These are phyloP conservation scores for Aureobasidium sp. DNA, from an alignment of 2,329 filamentous ascomycete genomes.

Conservation along the genomic window DNA sequence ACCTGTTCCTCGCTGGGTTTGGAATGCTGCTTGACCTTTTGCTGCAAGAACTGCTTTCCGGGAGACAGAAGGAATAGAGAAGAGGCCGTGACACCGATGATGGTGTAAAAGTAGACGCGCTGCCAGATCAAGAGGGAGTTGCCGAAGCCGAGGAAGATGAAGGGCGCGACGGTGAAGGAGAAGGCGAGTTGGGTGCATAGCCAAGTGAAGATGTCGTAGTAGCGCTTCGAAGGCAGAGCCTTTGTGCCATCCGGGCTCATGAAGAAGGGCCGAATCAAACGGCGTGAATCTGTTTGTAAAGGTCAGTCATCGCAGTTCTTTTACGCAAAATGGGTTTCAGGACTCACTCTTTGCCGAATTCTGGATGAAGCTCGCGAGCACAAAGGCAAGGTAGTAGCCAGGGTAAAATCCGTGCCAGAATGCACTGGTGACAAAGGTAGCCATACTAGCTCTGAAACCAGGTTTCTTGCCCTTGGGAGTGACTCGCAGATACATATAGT, in stretches of 20 bases:
- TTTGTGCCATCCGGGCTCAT: slow-evolving; percentile 66
- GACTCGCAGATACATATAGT: slow-evolving; percentile 92
- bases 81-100: slow-evolving; percentile 58
- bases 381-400: slow-evolving; percentile 87
- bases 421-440: slow-evolving; percentile 88
- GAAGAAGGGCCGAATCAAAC: slow-evolving; percentile 88
- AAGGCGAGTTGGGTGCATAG: slow-evolving; percentile 75
- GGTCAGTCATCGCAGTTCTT: background rate
- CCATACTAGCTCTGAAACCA: slow-evolving; percentile 87
- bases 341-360: slow-evolving; percentile 85
- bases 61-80: slow-evolving; percentile 76
- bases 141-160: slow-evolving; percentile 69
- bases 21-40: slow-evolving; percentile 32
- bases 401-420: slow-evolving; percentile 99
- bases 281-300: slow-evolving; percentile 64
- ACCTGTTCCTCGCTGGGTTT: slow-evolving; percentile 25
- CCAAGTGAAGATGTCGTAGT: slow-evolving; percentile 76
- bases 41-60: slow-evolving; percentile 49
- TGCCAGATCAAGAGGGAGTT: slow-evolving; percentile 71
- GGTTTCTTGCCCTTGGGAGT: slow-evolving; percentile 94
- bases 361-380: slow-evolving; percentile 85
- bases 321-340: background rate
- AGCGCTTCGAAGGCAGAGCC: slow-evolving; percentile 65
- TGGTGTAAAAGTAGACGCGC: slow-evolving; percentile 80
- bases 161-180: slow-evolving; percentile 75